A percentile compares a stretch with the other conserved stretches of the same genome.
These are phyloP conservation scores for Cicer arietinum DNA, from an alignment of 306 rosid species.

Conservation along the genomic window DNA sequence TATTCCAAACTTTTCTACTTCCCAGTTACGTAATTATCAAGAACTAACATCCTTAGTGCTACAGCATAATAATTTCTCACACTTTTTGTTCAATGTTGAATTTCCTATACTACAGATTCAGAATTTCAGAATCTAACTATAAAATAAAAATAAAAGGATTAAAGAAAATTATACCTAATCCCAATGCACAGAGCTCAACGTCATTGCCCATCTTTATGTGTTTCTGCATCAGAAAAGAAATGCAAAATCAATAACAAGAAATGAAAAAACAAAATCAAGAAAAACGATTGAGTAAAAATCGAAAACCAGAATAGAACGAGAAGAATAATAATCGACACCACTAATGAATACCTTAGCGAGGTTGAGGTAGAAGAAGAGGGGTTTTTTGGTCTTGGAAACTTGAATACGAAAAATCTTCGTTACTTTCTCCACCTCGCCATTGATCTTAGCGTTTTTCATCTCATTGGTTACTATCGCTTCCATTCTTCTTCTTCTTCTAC, in stretches of 20 bases:
- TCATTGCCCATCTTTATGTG: conserved; percentile 57
- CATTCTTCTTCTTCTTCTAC: conserved; percentile 2
- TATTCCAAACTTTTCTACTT: background rate
- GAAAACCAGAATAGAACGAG: background rate
- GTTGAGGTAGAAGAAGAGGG: conserved; percentile 70
- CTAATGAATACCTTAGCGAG: conserved; percentile 59
- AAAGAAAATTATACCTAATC: conserved; percentile 62
- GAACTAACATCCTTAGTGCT: background rate
- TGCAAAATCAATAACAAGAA: background rate
- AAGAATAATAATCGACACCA: background rate
- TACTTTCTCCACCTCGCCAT: conserved; percentile 36
- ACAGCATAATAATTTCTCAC: background rate
- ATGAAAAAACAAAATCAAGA: background rate
- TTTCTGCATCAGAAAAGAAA: conserved; percentile 60
- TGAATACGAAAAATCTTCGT: conserved; percentile 53
- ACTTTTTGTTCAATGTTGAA: too few relatives aligned
- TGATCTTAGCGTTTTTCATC: conserved; percentile 14
- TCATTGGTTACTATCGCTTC: background rate
- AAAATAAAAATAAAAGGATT: background rate
- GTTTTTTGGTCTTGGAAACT: conserved; percentile 74
- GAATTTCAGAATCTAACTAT: background rate
- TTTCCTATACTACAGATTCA: too few relatives aligned
- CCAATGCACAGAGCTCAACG: conserved; percentile 72
- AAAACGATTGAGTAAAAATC: background rate
- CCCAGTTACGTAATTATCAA: conserved; percentile 10